phyloP scores from a whole-genome alignment of 164 flowering plant species.

The Nelumbo lutea region DNA sequence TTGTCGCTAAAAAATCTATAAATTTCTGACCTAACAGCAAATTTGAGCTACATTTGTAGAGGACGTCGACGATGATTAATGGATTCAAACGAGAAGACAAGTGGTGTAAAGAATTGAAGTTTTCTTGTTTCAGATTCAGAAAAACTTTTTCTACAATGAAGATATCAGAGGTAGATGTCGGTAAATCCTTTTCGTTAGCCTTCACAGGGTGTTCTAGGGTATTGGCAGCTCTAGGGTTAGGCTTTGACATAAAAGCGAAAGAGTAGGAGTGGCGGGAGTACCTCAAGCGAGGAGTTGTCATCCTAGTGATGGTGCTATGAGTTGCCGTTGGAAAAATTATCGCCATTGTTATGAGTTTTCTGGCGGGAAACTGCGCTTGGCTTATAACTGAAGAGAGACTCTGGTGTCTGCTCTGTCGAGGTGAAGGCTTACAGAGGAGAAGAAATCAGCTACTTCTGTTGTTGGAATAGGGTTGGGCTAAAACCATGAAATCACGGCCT shows the following conservation, averaged over 20 bases:
- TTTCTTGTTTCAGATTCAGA: slow-evolving; percentile 34
- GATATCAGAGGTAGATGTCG: slow-evolving; percentile 25
- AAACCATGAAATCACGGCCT: too few species aligned
- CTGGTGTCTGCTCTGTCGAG: too few species aligned
- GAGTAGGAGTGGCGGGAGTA: slow-evolving; percentile 3
- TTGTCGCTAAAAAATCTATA: slow-evolving; percentile 30
- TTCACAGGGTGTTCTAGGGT: neutral
- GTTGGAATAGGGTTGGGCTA: too few species aligned
- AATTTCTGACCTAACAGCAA: slow-evolving; percentile 45
- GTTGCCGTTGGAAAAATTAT: neutral
- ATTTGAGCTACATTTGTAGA: slow-evolving; percentile 44
- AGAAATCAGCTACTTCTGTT: too few species aligned
- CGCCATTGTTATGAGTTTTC: neutral
- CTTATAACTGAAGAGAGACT: neutral
- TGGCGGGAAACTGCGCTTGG: neutral
- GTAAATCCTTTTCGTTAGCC: slow-evolving; percentile 1
- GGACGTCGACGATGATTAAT: slow-evolving; percentile 35
- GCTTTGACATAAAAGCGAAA: slow-evolving; percentile 10
- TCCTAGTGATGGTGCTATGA: neutral
- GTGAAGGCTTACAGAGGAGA: too few species aligned
- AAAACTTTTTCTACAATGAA: slow-evolving; percentile 42
- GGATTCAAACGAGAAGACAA: slow-evolving; percentile 32
- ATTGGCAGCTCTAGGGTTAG: neutral
- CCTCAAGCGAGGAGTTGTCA: neutral
- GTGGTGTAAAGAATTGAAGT: slow-evolving; percentile 18